Base-by-base conservation (phyloP, 2,329 filamentous ascomycete species). In the Botrytis hyacinthi region DNA sequence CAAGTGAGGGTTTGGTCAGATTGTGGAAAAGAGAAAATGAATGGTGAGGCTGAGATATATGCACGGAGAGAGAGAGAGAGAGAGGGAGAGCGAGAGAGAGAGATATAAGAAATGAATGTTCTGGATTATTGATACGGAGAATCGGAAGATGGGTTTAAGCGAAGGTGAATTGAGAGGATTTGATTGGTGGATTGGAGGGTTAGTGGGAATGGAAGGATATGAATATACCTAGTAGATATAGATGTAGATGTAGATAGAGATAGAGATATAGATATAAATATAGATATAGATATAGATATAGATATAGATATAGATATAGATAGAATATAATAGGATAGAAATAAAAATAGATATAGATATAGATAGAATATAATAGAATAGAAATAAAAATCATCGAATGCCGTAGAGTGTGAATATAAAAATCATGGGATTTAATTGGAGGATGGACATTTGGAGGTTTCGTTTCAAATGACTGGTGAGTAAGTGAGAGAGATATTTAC, bases 1-100 rank as follows among this genome's bases (percentile, higher is more conserved):
- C 59, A 71, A 60, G 29, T 71, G 74, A 71, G 44, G 61, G 44
- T 75, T 9, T 57, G 51, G 74, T 74, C 73, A 71, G 70, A 32
- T 40, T 51, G 59, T 20, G 60, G 48, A 32, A 26, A 54, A 40
- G 22, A 40, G 37, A 62, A 62, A 40, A 40, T 62, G 60, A 35
- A 37, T 46, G 62, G 18, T 57, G 66, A 57, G 66, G 48, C 66
- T 57, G 66, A 68, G 35, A 67, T n/a, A 67, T n/a, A 40, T 62
- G 35, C 35, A 61, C 35, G 35, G 35, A 37, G 32, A 40, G 20
- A 22, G 51, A 54, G 59, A 26, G 18, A 22, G 35, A 35, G n/a
- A n/a, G n/a, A n/a, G n/a, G n/a, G n/a, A n/a, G n/a, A n/a, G n/a
- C n/a, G n/a, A 37, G 35, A 7, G 29, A 32, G 57, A 35, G 29